A percentile compares a stretch with the other conserved stretches of the same genome.
Evolutionary conservation across 2,329 filamentous ascomycete genomes (phyloP).

Genomic region (Penicillium sumatraense): DNA sequence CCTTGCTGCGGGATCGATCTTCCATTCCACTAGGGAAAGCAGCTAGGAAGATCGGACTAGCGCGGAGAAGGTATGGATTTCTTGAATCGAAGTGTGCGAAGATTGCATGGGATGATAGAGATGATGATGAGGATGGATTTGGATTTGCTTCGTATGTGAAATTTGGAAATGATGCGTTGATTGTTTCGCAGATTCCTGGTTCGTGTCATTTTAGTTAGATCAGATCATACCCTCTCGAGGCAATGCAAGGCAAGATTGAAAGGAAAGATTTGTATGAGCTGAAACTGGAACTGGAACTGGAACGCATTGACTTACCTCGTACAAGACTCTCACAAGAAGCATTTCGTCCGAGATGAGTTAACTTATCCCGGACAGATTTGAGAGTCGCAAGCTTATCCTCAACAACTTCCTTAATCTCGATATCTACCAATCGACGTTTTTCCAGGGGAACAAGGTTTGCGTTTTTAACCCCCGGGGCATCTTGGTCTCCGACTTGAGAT

Average conservation of each 20-base stretch:
- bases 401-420: neutral
- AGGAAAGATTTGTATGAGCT: too few relatives aligned
- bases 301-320: slow-evolving; percentile 6
- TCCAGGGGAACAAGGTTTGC: neutral
- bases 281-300: too few relatives aligned
- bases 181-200: slow-evolving; percentile 16
- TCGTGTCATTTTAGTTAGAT: too few relatives aligned
- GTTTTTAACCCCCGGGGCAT: too few relatives aligned
- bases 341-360: slow-evolving; percentile 16
- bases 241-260: too few relatives aligned
- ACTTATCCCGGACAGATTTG: slow-evolving; percentile 12
- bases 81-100: slow-evolving; percentile 7
- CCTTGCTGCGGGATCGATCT: slow-evolving; percentile 19
- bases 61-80: slow-evolving; percentile 22
- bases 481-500: too few relatives aligned
- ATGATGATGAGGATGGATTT: neutral
- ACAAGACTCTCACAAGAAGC: slow-evolving; percentile 9
- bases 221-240: too few relatives aligned
- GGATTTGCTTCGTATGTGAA: slow-evolving; percentile 1
- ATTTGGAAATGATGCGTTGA: neutral
- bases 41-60: slow-evolving; percentile 31
- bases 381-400: slow-evolving; percentile 19
- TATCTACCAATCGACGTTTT: neutral
- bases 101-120: neutral
- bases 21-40: slow-evolving; percentile 12